Base-by-base conservation (phyloP, 306 rosid species). In the Canavalia ensiformis region DNA sequence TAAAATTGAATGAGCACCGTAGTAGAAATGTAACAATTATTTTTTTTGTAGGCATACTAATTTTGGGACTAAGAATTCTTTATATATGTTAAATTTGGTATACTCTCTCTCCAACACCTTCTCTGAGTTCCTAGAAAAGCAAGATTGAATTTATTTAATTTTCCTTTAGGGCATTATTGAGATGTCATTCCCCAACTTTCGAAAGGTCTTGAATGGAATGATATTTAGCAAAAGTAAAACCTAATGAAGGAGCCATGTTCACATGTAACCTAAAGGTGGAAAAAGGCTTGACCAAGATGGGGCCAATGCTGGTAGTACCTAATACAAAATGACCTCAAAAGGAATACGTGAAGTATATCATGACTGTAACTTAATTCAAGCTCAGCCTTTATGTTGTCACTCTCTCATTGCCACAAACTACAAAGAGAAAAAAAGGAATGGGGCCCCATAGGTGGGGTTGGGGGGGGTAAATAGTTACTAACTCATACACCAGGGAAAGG, bases 261-360 rank as follows among this genome's bases (percentile, higher is more conserved):
- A 68, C 77, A 82, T 90, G 93, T 88, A 87, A 70, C 95, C 93
- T 74, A 92, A 90, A 85, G 93, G 49, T 85, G 90, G 92, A 65
- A 87, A 88, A 83, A 72, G 57, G 81, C 56, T 82, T 81, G 88
- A 78, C 86, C 72, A 76, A 72, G 28, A 83, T 86, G 97, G 92
- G 87, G 82, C 92, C 95, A 73, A 59, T 90, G 92, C 79, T 86
- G 87, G 82, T 39, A 62, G 75, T 58, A 74, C 88, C 87, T 74
- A 51, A 72, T 72, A 35, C 86, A 79, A 31, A 65, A 39, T 68
- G 75, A 84, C 54, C 77, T 78, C 84, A 77, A 68, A 81, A 68
- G 65, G 62, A 82, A 56, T 28, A 68, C 10, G 50, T 60, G 76
- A 88, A 64, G 31, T 72, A 71, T 75, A 76, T 84, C 12, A 47